Evolutionary conservation across 179 eudicot genomes (phyloP), one percentile per base, ranked within the genome.

Genomic region (Spinacia oleracea): DNA sequence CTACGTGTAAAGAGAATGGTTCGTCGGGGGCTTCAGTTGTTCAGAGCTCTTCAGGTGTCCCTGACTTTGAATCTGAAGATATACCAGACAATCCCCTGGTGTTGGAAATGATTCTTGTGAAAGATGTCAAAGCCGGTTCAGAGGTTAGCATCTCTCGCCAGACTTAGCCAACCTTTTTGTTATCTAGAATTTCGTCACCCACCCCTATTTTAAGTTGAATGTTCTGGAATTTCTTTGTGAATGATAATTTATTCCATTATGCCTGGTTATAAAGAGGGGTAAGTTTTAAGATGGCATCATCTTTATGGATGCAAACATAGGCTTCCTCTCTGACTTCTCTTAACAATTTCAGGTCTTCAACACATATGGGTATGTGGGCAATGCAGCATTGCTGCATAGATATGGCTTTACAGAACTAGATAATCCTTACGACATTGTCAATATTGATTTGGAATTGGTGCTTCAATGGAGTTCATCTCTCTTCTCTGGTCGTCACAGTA

Each of bases 371-470:
- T 83, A 63, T 23, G 78, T 91, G 80, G 98, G 99, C 40, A 96
- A 96, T 87, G 99, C 99, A 60, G 98, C 98, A 53, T 86, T 96
- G 84, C 90, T 93, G 31, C 98, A 92, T 73, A 85, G 99, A 83
- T 96, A 96, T 71, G 99, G 99, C 74, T 96, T 96, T 81, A 90
- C 99, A 65, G 99, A 96, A 79, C 81, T 77, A 38, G 90, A 89
- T 64, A 96, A 96, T 72, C 84, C 83, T 9, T 93, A 79, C 68
- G 92, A 93, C 83, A 91, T 93, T 43, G 88, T 96, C 46, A 96
- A 96, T 56, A 85, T 96, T 75, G 99, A 94, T 78, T 50, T 93
- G 43, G 94, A 93, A 72, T 85, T 91, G 63, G 96, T 96, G 31
- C 80, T 87, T 69, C 81, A 89, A 73, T 96, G 99, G 99, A 88